Percentiles rank a stretch among this genome's conserved stretches.
phyloP scores from a whole-genome alignment of 2,329 filamentous ascomycete species.

The Claviceps sp. region DNA sequence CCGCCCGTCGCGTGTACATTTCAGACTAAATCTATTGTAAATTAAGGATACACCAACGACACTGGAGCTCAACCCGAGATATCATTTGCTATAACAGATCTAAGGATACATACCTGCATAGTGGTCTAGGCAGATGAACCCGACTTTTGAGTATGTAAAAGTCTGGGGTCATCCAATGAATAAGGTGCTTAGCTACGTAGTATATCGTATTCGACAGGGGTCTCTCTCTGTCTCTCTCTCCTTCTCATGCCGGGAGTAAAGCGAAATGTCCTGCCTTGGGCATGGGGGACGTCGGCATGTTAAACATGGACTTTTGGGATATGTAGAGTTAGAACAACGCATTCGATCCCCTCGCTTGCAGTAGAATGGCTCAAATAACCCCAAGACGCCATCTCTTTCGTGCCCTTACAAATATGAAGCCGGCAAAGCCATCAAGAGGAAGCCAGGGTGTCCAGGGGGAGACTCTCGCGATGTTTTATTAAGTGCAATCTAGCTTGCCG shows the following conservation, averaged over 20 bases:
- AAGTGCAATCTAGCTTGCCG: neutral
- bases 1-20: neutral
- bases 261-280: no score
- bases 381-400: no score
- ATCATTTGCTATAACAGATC: neutral
- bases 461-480: neutral
- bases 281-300: no score
- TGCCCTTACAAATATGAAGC: neutral
- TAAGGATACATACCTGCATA: neutral
- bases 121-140: neutral
- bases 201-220: no score
- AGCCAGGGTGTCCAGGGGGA: neutral
- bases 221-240: no score
- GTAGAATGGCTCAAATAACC: no score
- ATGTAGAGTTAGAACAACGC: no score
- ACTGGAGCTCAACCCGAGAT: neutral
- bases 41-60: constrained; percentile 1
- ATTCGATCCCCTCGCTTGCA: no score
- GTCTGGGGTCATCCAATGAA: neutral
- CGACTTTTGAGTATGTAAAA: neutral
- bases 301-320: no score
- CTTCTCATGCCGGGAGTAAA: no score
- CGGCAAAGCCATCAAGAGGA: neutral
- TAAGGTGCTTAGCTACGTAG: no score
- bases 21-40: constrained; percentile 1